Percentiles rank a stretch among this genome's conserved stretches.
phyloP scores from a whole-genome alignment of 1,139 yeast genomes.

The Meyerozyma sp. region DNA sequence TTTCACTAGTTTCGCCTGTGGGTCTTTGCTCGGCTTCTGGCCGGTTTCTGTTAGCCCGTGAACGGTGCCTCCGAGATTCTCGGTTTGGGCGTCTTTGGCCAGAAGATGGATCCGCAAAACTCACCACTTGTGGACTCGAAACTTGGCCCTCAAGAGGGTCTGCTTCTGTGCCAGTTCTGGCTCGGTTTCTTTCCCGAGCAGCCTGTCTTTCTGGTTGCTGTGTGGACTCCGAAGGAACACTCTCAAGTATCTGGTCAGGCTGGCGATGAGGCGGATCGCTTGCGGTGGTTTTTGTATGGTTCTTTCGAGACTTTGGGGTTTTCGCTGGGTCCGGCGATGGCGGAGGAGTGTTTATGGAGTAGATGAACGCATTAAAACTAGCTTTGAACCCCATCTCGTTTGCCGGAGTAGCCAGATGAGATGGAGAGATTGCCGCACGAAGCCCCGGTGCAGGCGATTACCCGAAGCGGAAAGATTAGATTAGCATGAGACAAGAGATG shows the following conservation, averaged over 20 bases:
- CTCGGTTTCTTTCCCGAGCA: too few species aligned
- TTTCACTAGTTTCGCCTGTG: too few species aligned
- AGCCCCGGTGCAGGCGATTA: background rate
- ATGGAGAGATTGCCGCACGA: background rate
- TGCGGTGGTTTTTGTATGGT: background rate
- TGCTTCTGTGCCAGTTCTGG: too few species aligned
- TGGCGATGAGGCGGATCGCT: background rate
- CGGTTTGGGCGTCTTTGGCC: too few species aligned
- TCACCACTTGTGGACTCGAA: too few species aligned
- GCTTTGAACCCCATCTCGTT: background rate
- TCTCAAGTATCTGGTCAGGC: background rate
- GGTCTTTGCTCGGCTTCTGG: too few species aligned
- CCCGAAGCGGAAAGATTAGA: background rate
- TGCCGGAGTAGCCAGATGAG: background rate
- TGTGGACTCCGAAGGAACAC: too few species aligned
- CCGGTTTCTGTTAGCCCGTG: too few species aligned
- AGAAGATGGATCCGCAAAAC: too few species aligned
- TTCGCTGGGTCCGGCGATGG: background rate
- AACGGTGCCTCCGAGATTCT: too few species aligned
- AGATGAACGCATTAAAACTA: conserved; percentile 1
- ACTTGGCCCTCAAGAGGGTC: too few species aligned
- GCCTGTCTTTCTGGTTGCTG: too few species aligned
- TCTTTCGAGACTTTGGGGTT: background rate
- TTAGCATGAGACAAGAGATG: background rate
- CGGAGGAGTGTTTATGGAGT: conserved; percentile 1